Conservation (phyloP, 495 filamentous ascomycete species). For the Chaetomium tenue region DNA sequence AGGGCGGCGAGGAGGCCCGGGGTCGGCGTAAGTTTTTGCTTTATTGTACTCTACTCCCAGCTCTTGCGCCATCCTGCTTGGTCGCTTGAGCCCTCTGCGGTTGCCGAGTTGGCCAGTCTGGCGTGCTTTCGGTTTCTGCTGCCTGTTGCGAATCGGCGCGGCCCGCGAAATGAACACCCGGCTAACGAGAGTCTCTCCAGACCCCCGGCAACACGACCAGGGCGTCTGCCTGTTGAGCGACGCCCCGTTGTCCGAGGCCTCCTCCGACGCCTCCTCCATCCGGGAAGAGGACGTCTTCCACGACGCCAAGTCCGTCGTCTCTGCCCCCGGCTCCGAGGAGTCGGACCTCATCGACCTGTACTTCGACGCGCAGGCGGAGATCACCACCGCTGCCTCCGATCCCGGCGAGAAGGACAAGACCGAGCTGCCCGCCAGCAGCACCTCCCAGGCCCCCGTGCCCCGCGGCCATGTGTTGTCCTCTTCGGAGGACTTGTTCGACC, state of each 20-base stretch:
- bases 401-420: background rate
- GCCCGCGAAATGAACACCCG: background rate
- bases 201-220: background rate
- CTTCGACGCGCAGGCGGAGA: background rate
- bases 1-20: background rate
- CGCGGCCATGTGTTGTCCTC: background rate
- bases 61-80: too few relatives aligned
- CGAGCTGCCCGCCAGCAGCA: too few relatives aligned
- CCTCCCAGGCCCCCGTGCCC: too few relatives aligned
- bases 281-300: background rate
- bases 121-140: background rate
- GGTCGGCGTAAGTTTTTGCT: background rate
- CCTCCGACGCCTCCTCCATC: background rate
- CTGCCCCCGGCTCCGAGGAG: background rate
- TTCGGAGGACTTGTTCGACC: background rate
- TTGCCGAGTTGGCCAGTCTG: too few relatives aligned
- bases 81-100: too few relatives aligned
- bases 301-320: background rate
- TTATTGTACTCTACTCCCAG: too few relatives aligned
- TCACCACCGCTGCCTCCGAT: background rate
- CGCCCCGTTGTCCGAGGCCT: background rate
- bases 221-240: conserved; percentile 6
- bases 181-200: background rate
- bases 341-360: too few relatives aligned
- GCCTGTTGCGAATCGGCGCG: background rate